Evolutionary conservation across 1,284 basidiomycete species (phyloP), one percentile per base, ranked within the genome.

Genomic region (Ganoderma lingzhi): DNA sequence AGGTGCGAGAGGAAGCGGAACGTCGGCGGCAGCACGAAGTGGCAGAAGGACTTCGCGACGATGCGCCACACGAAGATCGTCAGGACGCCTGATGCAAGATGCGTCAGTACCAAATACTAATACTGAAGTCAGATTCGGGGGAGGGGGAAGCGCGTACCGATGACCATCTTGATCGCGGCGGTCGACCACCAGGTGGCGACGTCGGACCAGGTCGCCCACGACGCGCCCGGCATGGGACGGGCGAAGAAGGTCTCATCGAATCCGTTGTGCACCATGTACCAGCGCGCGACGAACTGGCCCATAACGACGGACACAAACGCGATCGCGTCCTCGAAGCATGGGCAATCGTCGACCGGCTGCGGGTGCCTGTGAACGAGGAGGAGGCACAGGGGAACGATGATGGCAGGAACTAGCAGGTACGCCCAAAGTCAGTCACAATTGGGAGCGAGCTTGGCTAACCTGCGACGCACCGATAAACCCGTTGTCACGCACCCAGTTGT

Each of bases 301-400:
- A 94, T 85, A 17, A 95, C 86, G 56, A 97, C 96, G 14, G 94
- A 92, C 30, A 95, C 83, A 75, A 97, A 94, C 0, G 97, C 96
- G 66, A 98, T 97, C 5, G 96, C 95, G 77, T 99, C 97, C 80
- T 99, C 97, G 80, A 98, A 99, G 81, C 97, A 99, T 0, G 97
- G 98, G 77, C 97, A 99, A 77, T 98, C 96, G 70, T 98, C 96
- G 1, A 98, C 91, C 0, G 95, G 95, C 76, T 96, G 93, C 0
- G 97, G 96, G 78, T 99, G 97, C 72, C 93, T 87, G 78, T 96
- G 93, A 6, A 98, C 93, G 56, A 95, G 82, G 1, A 95, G 82
- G 10, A 97, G 83, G 64, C 89, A 87, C 37, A 93, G 75, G 0
- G 92, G 88, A 15, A 95, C 84, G 39, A 92, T 81, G 28, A 90